Evolutionary conservation across 768 basidiomycete genomes (phyloP).

Genomic region (Cantharellus anzutake): DNA sequence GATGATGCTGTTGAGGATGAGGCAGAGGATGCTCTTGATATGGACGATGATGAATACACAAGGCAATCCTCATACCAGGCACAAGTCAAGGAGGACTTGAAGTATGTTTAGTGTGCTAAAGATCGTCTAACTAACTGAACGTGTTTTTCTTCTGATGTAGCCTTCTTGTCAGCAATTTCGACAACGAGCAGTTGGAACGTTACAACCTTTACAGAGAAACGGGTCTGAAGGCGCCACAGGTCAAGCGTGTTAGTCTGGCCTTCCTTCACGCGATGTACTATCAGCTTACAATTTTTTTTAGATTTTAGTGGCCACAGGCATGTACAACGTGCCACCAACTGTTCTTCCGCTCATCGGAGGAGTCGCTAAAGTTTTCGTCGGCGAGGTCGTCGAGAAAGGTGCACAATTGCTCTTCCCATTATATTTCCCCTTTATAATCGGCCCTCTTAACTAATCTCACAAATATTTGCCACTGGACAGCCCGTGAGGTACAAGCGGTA

Average conservation of each 20-base stretch:
- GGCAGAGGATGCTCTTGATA: background rate
- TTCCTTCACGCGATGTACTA: background rate
- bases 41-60: background rate
- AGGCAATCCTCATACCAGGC: background rate
- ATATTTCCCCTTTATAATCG: background rate
- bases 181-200: background rate
- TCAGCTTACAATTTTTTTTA: background rate
- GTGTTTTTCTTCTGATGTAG: background rate
- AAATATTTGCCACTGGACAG: background rate
- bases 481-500: constrained; percentile 48
- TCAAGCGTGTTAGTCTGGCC: background rate
- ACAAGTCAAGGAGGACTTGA: background rate
- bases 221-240: background rate
- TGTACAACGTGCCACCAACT: constrained; percentile 42
- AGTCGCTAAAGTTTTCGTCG: constrained; percentile 81
- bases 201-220: background rate
- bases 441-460: background rate
- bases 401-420: constrained; percentile 6
- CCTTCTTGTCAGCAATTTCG: background rate
- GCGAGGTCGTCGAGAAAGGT: constrained; percentile 85
- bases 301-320: background rate
- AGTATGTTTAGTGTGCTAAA: background rate
- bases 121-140: background rate
- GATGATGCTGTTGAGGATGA: background rate
- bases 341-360: constrained; percentile 83